Percentiles rank a stretch among this genome's conserved stretches.
Conservation (phyloP, 495 filamentous ascomycete genomes). For the Astrocystis sublimbata region DNA sequence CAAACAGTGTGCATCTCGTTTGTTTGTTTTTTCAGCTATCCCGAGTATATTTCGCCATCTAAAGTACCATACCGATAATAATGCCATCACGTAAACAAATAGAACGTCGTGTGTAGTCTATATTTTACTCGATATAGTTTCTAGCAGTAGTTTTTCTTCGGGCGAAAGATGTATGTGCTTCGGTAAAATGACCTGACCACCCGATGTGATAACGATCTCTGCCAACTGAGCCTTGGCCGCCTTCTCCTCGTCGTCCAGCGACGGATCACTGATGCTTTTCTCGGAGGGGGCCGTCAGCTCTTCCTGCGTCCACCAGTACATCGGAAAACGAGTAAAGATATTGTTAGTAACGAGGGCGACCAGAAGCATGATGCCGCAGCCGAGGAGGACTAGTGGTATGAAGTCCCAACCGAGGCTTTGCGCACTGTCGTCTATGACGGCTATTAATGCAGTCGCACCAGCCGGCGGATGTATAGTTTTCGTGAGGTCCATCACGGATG, state of each 20-base stretch:
- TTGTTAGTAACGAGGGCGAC: conserved; percentile 75
- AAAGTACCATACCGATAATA: neutral
- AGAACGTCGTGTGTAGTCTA: neutral
- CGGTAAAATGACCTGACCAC: conserved; percentile 36
- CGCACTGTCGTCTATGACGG: conserved; percentile 60
- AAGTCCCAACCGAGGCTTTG: conserved; percentile 71
- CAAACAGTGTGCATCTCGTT: too few relatives aligned
- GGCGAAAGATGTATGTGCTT: conserved; percentile 37
- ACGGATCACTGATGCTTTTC: conserved; percentile 7
- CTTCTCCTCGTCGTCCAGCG: conserved; percentile 22
- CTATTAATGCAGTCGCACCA: conserved; percentile 81
- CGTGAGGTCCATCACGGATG: conserved; percentile 71
- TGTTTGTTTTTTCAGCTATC: too few relatives aligned
- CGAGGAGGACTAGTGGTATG: conserved; percentile 66
- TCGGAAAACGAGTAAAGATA: conserved; percentile 70
- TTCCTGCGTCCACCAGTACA: conserved; percentile 73
- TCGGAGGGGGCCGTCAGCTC: conserved; percentile 32
- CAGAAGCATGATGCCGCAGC: conserved; percentile 62
- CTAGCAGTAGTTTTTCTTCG: conserved; percentile 45
- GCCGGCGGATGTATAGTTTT: conserved; percentile 85
- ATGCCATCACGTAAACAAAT: neutral
- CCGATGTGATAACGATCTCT: conserved; percentile 32
- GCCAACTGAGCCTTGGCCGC: conserved; percentile 15
- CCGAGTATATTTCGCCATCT: neutral
- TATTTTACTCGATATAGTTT: conserved; percentile 40